A percentile compares a stretch with the other conserved stretches of the same genome.
Evolutionary conservation across 2,329 filamentous ascomycete genomes (phyloP).

Genomic region (Claviceps capensis): DNA sequence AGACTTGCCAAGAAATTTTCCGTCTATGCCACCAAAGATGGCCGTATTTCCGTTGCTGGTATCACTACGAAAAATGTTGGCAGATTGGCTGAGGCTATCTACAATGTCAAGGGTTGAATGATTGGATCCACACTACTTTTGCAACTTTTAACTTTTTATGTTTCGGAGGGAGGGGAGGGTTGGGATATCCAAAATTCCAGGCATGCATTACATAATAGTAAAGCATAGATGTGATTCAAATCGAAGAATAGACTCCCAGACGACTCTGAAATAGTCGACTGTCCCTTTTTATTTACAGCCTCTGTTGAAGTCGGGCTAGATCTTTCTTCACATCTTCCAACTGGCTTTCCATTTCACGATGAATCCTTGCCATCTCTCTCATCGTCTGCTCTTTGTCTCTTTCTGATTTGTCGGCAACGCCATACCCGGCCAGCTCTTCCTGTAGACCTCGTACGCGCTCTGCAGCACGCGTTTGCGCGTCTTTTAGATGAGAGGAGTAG

Average conservation of each 20-base stretch:
- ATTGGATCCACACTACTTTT: not conserved
- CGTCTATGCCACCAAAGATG: conserved; percentile 92
- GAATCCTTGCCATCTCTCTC: conserved; percentile 39
- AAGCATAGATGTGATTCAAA: not conserved
- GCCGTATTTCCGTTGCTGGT: conserved; percentile 73
- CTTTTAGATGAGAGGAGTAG: conserved; percentile 35
- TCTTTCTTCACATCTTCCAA: conserved; percentile 36
- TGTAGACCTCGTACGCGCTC: conserved; percentile 28
- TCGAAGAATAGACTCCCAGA: not conserved
- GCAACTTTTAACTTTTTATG: not conserved
- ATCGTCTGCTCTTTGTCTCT: conserved; percentile 33
- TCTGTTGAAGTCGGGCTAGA: conserved; percentile 20
- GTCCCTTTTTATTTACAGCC: not conserved
- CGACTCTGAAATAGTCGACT: not conserved
- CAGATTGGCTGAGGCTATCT: conserved; percentile 71
- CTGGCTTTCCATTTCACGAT: conserved; percentile 34
- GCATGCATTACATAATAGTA: not conserved
- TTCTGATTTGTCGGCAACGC: conserved; percentile 24
- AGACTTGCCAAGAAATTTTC: conserved; percentile 86
- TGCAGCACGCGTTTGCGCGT: conserved; percentile 30
- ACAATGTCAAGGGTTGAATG: conserved; percentile 59
- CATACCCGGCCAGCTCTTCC: conserved; percentile 35
- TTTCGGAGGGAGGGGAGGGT: no score
- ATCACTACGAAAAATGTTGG: conserved; percentile 71
- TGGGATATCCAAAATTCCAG: not conserved